Evolutionary conservation across 2,329 filamentous ascomycete species (phyloP).

Genomic region (Fusarium xyrophilum): DNA sequence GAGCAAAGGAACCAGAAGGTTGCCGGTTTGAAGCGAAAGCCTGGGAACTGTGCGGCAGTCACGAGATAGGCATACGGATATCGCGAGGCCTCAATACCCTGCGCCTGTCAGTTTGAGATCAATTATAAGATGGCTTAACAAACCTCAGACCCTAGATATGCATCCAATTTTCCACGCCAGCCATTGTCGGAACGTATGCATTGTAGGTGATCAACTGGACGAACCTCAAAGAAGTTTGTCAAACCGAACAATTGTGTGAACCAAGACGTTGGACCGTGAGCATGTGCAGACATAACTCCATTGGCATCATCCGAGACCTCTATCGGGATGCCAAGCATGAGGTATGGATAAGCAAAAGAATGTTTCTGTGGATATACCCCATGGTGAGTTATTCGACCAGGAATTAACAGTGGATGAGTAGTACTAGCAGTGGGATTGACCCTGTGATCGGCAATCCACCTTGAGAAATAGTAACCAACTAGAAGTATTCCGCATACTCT

Average conservation of each 20-base stretch:
- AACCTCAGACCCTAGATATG: conserved; percentile 65
- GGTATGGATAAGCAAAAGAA: conserved; percentile 73
- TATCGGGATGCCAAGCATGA: conserved; percentile 72
- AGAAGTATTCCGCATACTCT: not conserved
- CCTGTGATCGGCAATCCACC: not conserved
- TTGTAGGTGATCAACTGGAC: conserved; percentile 66
- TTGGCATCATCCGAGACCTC: conserved; percentile 64
- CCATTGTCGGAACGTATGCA: conserved; percentile 59
- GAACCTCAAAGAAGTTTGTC: conserved; percentile 63
- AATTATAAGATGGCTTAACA: conserved; percentile 8
- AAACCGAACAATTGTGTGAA: conserved; percentile 44
- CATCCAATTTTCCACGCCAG: conserved; percentile 68
- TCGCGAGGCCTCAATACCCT: conserved; percentile 64
- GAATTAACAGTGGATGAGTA: conserved; percentile 63
- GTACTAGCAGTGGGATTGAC: conserved; percentile 3
- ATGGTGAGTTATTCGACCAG: conserved; percentile 69
- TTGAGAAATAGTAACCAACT: not conserved
- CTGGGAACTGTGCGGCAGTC: conserved; percentile 72
- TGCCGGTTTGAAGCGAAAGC: conserved; percentile 76
- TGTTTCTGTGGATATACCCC: conserved; percentile 72
- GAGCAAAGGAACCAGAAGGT: conserved; percentile 84
- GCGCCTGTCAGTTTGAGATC: conserved; percentile 24
- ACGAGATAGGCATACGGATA: conserved; percentile 75
- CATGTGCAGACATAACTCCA: conserved; percentile 61
- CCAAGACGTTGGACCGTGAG: conserved; percentile 28